These are phyloP conservation scores for Laburnicola sp. DNA, from an alignment of 2,329 filamentous ascomycete species.

Conservation along the genomic window DNA sequence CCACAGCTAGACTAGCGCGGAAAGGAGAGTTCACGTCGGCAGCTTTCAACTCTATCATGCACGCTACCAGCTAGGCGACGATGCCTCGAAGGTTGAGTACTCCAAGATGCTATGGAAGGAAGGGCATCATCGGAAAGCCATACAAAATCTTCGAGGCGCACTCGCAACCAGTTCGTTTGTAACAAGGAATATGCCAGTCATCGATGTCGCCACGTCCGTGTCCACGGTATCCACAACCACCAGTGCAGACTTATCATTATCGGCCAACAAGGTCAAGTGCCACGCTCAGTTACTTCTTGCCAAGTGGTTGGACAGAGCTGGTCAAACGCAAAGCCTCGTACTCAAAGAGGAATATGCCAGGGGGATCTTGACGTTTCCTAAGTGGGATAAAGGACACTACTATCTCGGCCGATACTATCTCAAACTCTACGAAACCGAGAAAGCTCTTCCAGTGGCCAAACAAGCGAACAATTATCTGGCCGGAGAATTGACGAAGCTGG, in stretches of 20 bases:
- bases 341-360: constrained; percentile 74
- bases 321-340: constrained; percentile 82
- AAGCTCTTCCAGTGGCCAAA: constrained; percentile 71
- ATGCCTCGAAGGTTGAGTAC: constrained; percentile 90
- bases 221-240: constrained; percentile 45
- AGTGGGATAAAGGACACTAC: constrained; percentile 97
- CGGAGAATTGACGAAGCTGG: constrained; percentile 82
- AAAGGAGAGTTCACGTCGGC: constrained; percentile 83
- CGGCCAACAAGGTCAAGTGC: constrained; percentile 66
- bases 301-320: constrained; percentile 95
- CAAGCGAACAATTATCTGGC: constrained; percentile 63
- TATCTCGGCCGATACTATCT: constrained; percentile 97
- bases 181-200: constrained; percentile 44
- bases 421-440: constrained; percentile 89
- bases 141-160: constrained; percentile 84
- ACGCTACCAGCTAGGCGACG: constrained; percentile 84
- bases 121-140: constrained; percentile 90
- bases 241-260: constrained; percentile 36
- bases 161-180: constrained; percentile 81
- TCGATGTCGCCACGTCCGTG: constrained; percentile 27
- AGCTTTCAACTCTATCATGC: constrained; percentile 90
- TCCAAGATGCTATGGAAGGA: constrained; percentile 91
- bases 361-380: constrained; percentile 68
- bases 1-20: constrained; percentile 80
- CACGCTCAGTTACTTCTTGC: constrained; percentile 85